These are phyloP conservation scores for Erodium trifolium DNA, from an alignment of 441 rosid species.

Conservation along the genomic window DNA sequence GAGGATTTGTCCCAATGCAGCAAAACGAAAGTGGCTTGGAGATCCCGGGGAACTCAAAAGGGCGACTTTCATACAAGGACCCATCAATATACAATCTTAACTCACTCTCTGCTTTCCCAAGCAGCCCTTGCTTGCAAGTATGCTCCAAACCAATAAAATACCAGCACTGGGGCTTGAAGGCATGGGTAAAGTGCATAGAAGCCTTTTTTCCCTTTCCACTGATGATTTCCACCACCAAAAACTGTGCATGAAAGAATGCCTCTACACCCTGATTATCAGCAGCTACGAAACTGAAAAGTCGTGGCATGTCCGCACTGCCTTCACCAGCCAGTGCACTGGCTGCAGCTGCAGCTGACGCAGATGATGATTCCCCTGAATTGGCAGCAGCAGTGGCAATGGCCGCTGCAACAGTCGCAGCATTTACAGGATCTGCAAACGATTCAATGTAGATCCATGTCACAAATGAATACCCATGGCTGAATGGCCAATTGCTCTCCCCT, in stretches of 20 bases:
- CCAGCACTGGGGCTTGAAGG: slow-evolving; percentile 99
- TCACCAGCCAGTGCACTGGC: slow-evolving; percentile 99
- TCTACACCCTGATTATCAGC: slow-evolving; percentile 97
- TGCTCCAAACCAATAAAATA: slow-evolving; percentile 95
- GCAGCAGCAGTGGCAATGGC: slow-evolving; percentile 99
- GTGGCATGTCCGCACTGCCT: slow-evolving; percentile 98
- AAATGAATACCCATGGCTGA: slow-evolving; percentile 85
- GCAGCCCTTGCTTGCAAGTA: slow-evolving; percentile 66
- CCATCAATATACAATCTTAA: slow-evolving; percentile 91
- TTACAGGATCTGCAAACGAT: slow-evolving; percentile 97
- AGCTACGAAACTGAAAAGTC: slow-evolving; percentile 92
- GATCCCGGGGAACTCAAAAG: slow-evolving; percentile 92
- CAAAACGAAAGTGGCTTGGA: slow-evolving; percentile 95
- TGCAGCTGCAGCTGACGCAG: slow-evolving; percentile 97
- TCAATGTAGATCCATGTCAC: slow-evolving; percentile 98
- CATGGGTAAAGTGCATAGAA: slow-evolving; percentile 94
- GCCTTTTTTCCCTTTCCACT: slow-evolving; percentile 94
- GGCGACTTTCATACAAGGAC: slow-evolving; percentile 82
- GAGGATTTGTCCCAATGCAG: slow-evolving; percentile 98
- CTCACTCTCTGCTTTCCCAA: slow-evolving; percentile 92
- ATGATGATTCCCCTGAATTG: slow-evolving; percentile 95
- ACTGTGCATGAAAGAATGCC: slow-evolving; percentile 97
- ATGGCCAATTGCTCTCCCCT: slow-evolving; percentile 99
- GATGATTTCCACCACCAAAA: slow-evolving; percentile 93
- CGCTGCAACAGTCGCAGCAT: slow-evolving; percentile 94